These are phyloP conservation scores for Abrus pulchellus DNA, from an alignment of 306 rosid species.

Conservation along the genomic window DNA sequence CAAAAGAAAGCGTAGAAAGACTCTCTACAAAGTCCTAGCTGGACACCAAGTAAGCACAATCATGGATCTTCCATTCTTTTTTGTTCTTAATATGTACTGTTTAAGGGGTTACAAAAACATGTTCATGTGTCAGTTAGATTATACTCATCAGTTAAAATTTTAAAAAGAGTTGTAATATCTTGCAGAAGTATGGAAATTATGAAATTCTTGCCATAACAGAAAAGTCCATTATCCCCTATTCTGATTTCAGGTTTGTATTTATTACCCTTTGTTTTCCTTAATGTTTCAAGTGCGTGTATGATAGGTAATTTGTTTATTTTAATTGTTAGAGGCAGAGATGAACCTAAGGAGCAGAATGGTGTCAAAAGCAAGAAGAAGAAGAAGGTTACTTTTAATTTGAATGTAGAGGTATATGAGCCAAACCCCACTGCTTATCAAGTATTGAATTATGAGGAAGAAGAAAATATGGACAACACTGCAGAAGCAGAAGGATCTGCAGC, in stretches of 20 bases:
- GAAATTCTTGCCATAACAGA: constrained; percentile 55
- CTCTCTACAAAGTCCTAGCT: constrained; percentile 53
- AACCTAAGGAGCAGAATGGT: constrained; percentile 62
- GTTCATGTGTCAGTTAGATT: background rate
- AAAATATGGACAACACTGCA: constrained; percentile 38
- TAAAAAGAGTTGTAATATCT: constrained; percentile 14
- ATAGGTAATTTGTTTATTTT: constrained; percentile 32
- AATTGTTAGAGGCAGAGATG: constrained; percentile 66
- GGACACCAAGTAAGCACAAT: constrained; percentile 54
- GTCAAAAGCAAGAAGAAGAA: constrained; percentile 65
- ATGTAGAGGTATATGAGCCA: constrained; percentile 84
- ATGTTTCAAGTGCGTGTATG: constrained; percentile 17
- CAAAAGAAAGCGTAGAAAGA: constrained; percentile 67
- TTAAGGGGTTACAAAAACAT: background rate
- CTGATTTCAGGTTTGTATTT: constrained; percentile 60
- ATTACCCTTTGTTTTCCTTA: background rate
- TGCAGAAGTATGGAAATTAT: constrained; percentile 73
- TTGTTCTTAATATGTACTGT: background rate
- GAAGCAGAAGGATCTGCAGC: constrained; percentile 45
- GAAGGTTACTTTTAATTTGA: constrained; percentile 91
- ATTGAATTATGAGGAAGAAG: constrained; percentile 63
- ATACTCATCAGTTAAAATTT: background rate
- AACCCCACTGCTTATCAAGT: constrained; percentile 59
- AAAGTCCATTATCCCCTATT: constrained; percentile 48
- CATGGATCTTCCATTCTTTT: background rate